phyloP scores from a whole-genome alignment of 306 rosid species.

The Pterocarpus santalinus region DNA sequence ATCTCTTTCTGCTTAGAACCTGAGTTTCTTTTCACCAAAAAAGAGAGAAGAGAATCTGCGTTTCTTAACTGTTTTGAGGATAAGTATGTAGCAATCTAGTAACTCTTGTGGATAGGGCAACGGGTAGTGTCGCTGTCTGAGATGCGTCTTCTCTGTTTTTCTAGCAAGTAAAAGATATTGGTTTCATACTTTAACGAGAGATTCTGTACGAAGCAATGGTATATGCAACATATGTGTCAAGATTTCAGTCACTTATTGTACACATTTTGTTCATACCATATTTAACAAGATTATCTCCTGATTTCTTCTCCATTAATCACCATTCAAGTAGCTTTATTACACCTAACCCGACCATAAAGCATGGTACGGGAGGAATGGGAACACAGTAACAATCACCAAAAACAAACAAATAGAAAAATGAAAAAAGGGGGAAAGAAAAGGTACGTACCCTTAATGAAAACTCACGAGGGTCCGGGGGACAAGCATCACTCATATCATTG shows the following conservation, averaged over 20 bases:
- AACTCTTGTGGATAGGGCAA: neutral
- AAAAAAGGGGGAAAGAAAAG: neutral
- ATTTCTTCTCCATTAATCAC: neutral
- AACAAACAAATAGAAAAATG: neutral
- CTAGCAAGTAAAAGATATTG: neutral
- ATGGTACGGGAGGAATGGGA: neutral
- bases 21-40: neutral
- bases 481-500: neutral
- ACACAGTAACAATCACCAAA: neutral
- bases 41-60: too few relatives aligned
- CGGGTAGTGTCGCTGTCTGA: neutral
- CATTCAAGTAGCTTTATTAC: neutral
- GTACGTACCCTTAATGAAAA: neutral
- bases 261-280: neutral
- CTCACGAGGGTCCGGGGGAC: neutral
- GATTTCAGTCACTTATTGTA: neutral
- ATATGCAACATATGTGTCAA: neutral
- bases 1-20: neutral
- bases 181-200: neutral
- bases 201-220: neutral
- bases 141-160: neutral
- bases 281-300: neutral
- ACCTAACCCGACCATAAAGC: slow-evolving; percentile 27
- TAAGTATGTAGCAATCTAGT: neutral
- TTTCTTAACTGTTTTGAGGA: too few relatives aligned